Base-by-base conservation (phyloP, 192 early-diverging fungal species). In the Fimicolochytrium jonesii region DNA sequence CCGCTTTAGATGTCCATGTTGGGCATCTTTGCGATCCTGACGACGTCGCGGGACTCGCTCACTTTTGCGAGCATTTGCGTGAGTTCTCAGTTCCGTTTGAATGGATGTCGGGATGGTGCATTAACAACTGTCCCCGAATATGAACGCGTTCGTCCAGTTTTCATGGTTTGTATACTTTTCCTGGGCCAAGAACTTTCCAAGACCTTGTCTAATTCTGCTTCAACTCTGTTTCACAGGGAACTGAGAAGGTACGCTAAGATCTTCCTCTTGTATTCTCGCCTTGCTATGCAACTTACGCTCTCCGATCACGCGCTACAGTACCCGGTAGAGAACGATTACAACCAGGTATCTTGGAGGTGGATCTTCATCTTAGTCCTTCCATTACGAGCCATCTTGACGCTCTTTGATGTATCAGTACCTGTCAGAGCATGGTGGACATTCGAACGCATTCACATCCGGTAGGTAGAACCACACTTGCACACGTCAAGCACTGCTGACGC, bases 291-390 rank as follows among this genome's bases (percentile, higher is more conserved):
- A 59, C n/a, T 29, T 22, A 59, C 28, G n/a, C n/a, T 41, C 9
- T 41, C 20, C 20, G 11, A 51, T 49, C 22, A 13, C 20, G n/a
- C n/a, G n/a, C 20, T 77, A 15, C 17, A 88, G 74, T 93, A 92
- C 62, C 91, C 91, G 13, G 66, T 68, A 17, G 91, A 93, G 59
- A 93, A 91, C 66, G 90, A 89, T 30, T 93, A 93, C 71, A 77
- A 28, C 50, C 56, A 62, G 49, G 60, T 51, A 25, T 9, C n/a
- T n/a, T n/a, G n/a, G n/a, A n/a, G n/a, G n/a, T 30, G 4, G 5
- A 51, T 9, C 46, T 9, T 22, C 49, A 51, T 51, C 9, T 15
- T 3, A 26, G 23, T 25, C 26, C 23, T 25, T 32, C 6, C 10
- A 4, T 25, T 25, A 15, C 23, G 10, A 10, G 49, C 50, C 46